Evolutionary conservation across 225 moss, liverwort and hornwort genomes (phyloP), one percentile per base, ranked within the genome.

Genomic region (Polytrichum formosum): DNA sequence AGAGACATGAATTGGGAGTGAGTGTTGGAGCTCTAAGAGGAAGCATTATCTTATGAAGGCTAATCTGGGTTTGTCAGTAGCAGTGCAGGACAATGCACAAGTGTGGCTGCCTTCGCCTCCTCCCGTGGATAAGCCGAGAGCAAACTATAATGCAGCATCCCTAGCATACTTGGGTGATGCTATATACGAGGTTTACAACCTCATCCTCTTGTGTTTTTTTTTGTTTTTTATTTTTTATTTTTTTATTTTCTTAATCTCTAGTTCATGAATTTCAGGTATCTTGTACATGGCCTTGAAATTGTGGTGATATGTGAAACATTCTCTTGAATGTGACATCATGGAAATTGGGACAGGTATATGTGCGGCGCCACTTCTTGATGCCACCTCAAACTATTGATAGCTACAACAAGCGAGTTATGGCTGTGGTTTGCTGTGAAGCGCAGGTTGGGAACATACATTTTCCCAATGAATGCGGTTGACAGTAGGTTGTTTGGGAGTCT

Each of bases 371-470:
- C 79, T 92, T 98, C 75, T 77, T 98, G 79, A 92, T 85, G 29
- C 96, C 96, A n/a, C 97, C 97, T 54, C 97, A 94, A 78, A 83
- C 80, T 28, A 84, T 98, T 70, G 94, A 94, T 61, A 89, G 66
- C 56, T 97, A 92, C 63, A 92, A 84, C 73, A 86, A 87, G 77
- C 87, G 84, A 75, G 96, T 98, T 35, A 94, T 87, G 92, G 82
- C 78, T 74, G 77, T 94, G 83, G 97, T 94, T 67, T 92, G 97
- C 68, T 98, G 97, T 81, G 97, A 98, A 91, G 94, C 97, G 56
- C 97, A 97, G 90, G 94, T 94, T 82, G 26, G 68, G 30, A 20
- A 54, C 22, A n/a, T 61, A 22, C 13, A 61, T 26, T 61, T n/a
- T 26, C 7, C 16, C 25, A 33, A 17, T 60, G 7, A 56, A 35